Evolutionary conservation across 169 alveolate species (phyloP), one percentile per base, ranked within the genome.

Genomic region (Amoebophrya sp.): DNA sequence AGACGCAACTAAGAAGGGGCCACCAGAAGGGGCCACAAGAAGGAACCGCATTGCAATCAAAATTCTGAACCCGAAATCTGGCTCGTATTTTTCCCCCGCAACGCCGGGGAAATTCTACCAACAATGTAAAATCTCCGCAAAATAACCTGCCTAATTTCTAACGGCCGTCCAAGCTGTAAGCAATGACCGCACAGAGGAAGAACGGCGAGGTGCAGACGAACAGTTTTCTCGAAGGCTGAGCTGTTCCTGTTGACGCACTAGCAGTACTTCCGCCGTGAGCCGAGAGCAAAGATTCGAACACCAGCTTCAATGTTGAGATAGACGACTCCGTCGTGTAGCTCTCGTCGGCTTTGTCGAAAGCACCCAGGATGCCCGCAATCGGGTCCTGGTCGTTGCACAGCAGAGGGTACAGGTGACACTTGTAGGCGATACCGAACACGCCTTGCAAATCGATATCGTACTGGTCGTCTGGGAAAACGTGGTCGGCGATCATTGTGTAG

Each of bases 201-300:
- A 66, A 66, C 32, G 83, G 83, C 83, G 83, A 66, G 32, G 83
- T 66, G 83, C 83, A 66, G 35, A 66, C 35, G 83, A 66, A 66
- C 1, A n/a, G n/a, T n/a, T n/a, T n/a, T n/a, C n/a, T n/a, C n/a
- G n/a, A n/a, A n/a, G n/a, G n/a, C n/a, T n/a, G n/a, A n/a, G n/a
- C n/a, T n/a, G n/a, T n/a, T n/a, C n/a, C n/a, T n/a, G n/a, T n/a
- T n/a, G n/a, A n/a, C n/a, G n/a, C n/a, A n/a, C n/a, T n/a, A n/a
- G n/a, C n/a, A n/a, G n/a, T n/a, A 66, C 35, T 0, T 66, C 83
- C 32, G 83, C 83, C 32, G 83, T 25, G 66, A 7, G 2, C 32
- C 18, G 29, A n/a, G 23, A 41, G 54, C 23, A 7, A 1, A 25
- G 32, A 7, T 66, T 66, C 35, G 32, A 66, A 66, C 39, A 66